Evolutionary conservation across 192 early-diverging fungal genomes (phyloP).

Genomic region (Coemansia sp.): DNA sequence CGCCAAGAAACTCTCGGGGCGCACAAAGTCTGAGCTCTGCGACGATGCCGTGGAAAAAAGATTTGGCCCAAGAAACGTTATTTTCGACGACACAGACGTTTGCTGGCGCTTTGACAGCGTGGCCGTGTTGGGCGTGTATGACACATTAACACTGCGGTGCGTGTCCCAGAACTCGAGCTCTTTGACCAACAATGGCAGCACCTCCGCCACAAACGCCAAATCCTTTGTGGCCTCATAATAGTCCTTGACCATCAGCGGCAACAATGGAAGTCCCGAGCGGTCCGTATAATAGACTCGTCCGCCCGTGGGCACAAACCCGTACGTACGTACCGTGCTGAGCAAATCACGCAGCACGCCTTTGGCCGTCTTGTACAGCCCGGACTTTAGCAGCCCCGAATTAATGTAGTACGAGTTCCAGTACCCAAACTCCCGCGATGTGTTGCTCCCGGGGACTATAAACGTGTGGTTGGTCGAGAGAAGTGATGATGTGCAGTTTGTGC

Average conservation of each 20-base stretch:
- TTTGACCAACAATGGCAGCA: conserved; percentile 59
- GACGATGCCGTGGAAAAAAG: conserved; percentile 15
- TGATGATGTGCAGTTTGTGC: conserved; percentile 60
- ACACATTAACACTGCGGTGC: conserved; percentile 51
- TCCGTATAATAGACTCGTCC: conserved; percentile 74
- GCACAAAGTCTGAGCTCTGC: background rate
- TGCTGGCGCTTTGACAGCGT: conserved; percentile 10
- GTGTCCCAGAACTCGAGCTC: conserved; percentile 66
- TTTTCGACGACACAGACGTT: conserved; percentile 16
- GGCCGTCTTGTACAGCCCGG: conserved; percentile 60
- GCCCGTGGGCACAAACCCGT: conserved; percentile 72
- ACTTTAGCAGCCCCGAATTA: conserved; percentile 59
- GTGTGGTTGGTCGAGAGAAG: conserved; percentile 55
- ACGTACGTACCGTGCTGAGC: conserved; percentile 55
- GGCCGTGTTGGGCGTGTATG: conserved; percentile 27
- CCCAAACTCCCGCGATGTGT: conserved; percentile 65
- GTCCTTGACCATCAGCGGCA: conserved; percentile 65
- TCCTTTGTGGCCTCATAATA: conserved; percentile 64
- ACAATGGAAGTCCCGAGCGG: conserved; percentile 69
- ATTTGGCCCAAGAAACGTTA: conserved; percentile 23
- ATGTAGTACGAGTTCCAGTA: conserved; percentile 76
- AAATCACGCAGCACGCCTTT: conserved; percentile 65
- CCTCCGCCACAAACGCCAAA: conserved; percentile 47
- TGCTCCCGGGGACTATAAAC: conserved; percentile 66
- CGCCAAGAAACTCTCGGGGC: conserved; percentile 22